These are phyloP conservation scores for Irpex lacteus DNA, from an alignment of 1,284 basidiomycete genomes.

Conservation along the genomic window DNA sequence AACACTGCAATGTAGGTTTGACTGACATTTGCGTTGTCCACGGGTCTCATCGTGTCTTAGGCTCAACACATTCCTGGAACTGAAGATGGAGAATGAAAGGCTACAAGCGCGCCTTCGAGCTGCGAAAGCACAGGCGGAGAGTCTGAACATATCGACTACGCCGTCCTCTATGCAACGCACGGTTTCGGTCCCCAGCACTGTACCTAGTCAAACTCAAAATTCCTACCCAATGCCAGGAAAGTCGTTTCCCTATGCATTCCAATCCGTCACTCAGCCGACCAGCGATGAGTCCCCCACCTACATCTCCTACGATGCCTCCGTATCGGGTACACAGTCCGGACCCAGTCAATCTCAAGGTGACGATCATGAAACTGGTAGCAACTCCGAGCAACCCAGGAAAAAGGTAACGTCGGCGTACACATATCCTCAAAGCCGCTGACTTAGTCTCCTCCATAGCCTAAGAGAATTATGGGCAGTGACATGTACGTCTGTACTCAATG, in stretches of 20 bases:
- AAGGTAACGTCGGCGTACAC: constrained; percentile 31
- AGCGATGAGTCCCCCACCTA: not conserved
- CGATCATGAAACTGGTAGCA: constrained; percentile 2
- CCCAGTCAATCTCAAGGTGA: constrained; percentile 10
- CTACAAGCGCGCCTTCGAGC: constrained; percentile 51
- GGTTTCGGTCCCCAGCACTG: not conserved
- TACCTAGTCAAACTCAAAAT: not conserved
- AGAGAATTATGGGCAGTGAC: constrained; percentile 51
- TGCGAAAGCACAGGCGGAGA: constrained; percentile 20
- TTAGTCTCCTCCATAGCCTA: constrained; percentile 32
- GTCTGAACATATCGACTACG: constrained; percentile 24
- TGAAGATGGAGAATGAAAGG: constrained; percentile 75
- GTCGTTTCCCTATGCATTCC: not conserved
- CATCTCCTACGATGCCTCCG: not conserved
- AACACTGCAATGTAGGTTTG: constrained; percentile 63
- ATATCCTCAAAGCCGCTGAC: too few relatives aligned
- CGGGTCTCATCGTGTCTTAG: constrained; percentile 34
- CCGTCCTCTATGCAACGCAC: not conserved
- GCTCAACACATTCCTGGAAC: constrained; percentile 74
- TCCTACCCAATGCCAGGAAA: not conserved
- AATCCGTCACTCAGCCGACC: not conserved
- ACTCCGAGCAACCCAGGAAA: constrained; percentile 28
- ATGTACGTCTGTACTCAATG: constrained; percentile 78
- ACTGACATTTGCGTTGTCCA: not conserved
- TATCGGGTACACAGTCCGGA: not conserved